Conservation (phyloP, 2,329 filamentous ascomycete genomes). For the Colletotrichum paranaense region DNA sequence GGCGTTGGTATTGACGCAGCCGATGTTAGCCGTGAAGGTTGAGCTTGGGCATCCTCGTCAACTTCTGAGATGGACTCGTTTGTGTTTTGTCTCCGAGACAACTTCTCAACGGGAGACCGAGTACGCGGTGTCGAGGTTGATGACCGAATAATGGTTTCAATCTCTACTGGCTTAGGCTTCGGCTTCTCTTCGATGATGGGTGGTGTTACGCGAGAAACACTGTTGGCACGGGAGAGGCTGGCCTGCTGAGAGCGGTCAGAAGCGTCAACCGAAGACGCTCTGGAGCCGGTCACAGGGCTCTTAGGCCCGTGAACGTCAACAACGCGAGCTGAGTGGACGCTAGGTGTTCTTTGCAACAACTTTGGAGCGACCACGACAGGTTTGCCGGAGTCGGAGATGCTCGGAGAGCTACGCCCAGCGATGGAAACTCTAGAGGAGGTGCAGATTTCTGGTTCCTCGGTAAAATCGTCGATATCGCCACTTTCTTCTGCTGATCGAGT, state of each 20-base stretch:
- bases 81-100: constrained; percentile 42
- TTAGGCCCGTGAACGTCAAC: constrained; percentile 66
- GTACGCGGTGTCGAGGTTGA: constrained; percentile 38
- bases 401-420: constrained; percentile 61
- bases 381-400: constrained; percentile 58
- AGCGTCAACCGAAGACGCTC: constrained; percentile 59
- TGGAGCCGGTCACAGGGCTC: constrained; percentile 60
- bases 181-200: constrained; percentile 53
- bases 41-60: constrained; percentile 49
- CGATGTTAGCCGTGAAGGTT: constrained; percentile 15
- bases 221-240: constrained; percentile 54
- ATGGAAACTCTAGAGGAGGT: constrained; percentile 68
- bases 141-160: constrained; percentile 33
- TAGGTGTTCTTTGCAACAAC: constrained; percentile 56
- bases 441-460: constrained; percentile 66
- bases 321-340: constrained; percentile 67
- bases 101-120: constrained; percentile 46
- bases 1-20: constrained; percentile 17
- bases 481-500: constrained; percentile 50
- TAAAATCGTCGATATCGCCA: constrained; percentile 59
- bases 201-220: constrained; percentile 49
- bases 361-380: constrained; percentile 50
- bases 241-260: constrained; percentile 54
- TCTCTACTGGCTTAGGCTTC: constrained; percentile 39
- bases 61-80: constrained; percentile 56